Conservation (phyloP, 73 alveolate genomes). For the Tetrahymena thermophila region DNA sequence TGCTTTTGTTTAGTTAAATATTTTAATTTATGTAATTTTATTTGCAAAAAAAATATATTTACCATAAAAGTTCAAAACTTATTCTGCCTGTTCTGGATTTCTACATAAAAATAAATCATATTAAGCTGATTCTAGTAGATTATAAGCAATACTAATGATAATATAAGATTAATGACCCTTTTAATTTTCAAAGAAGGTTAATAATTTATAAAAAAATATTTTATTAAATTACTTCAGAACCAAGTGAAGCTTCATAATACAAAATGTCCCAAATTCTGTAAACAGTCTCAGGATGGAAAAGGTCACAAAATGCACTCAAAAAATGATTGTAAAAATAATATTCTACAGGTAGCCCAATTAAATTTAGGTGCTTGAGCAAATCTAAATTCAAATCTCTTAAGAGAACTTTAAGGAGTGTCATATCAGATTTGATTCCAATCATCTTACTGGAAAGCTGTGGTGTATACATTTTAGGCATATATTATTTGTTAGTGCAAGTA, state of each 20-base stretch:
- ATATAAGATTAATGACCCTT: neutral
- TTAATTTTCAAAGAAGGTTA: neutral
- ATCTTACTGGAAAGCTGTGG: neutral
- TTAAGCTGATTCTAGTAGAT: neutral
- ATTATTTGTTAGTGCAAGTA: neutral
- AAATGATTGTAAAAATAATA: neutral
- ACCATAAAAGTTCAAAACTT: neutral
- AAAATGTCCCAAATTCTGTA: neutral
- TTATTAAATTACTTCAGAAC: neutral
- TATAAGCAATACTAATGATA: neutral
- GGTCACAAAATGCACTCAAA: neutral
- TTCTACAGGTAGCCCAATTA: neutral
- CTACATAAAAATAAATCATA: neutral
- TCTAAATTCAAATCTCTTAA: neutral
- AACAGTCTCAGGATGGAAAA: neutral
- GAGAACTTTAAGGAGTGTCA: neutral
- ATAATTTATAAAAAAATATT: neutral
- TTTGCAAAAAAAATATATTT: neutral
- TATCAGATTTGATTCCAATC: neutral
- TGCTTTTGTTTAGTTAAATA: neutral
- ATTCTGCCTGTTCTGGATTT: neutral
- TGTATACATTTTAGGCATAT: neutral
- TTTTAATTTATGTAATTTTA: neutral
- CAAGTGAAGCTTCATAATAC: neutral
- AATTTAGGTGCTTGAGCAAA: neutral